Conservation (phyloP, 1,139 yeast species). For the Magnusiomyces tetraspermus region DNA sequence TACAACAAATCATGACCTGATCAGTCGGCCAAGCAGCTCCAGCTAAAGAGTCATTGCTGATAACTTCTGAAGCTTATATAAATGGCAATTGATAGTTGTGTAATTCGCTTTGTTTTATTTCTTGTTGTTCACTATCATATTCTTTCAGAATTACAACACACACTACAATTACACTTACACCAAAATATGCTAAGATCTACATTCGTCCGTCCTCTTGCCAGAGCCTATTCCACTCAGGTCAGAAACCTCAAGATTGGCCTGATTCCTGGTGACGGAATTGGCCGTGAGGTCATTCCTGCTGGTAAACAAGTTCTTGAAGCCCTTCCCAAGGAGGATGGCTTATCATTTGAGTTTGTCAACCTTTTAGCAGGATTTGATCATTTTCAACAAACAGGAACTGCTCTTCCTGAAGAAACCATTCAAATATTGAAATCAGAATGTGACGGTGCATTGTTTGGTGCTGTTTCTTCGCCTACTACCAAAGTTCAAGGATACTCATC, state of each 20-base stretch:
- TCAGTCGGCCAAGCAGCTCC: too few relatives aligned
- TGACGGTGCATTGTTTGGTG: conserved; percentile 96
- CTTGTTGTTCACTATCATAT: too few relatives aligned
- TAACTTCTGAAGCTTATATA: too few relatives aligned
- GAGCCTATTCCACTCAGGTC: conserved; percentile 21
- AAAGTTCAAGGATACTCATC: conserved; percentile 89
- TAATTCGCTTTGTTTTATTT: too few relatives aligned
- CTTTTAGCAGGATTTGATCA: conserved; percentile 91
- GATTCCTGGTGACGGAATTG: conserved; percentile 98
- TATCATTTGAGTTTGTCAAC: conserved; percentile 74
- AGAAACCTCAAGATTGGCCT: conserved; percentile 40
- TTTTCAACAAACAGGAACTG: conserved; percentile 87
- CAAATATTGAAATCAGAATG: conserved; percentile 68
- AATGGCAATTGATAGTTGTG: too few relatives aligned
- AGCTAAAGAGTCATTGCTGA: too few relatives aligned
- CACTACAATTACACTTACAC: background rate
- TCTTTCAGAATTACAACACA: conserved; percentile 4
- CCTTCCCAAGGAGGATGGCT: conserved; percentile 63
- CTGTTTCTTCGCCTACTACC: conserved; percentile 85
- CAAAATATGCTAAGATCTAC: conserved; percentile 15
- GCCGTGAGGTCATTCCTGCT: conserved; percentile 93
- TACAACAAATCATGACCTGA: too few relatives aligned
- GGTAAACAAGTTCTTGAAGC: conserved; percentile 79
- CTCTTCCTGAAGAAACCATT: conserved; percentile 89
- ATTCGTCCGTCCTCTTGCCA: conserved; percentile 9